Evolutionary conservation across 768 basidiomycete species (phyloP).

Genomic region (Lentinula aciculospora): DNA sequence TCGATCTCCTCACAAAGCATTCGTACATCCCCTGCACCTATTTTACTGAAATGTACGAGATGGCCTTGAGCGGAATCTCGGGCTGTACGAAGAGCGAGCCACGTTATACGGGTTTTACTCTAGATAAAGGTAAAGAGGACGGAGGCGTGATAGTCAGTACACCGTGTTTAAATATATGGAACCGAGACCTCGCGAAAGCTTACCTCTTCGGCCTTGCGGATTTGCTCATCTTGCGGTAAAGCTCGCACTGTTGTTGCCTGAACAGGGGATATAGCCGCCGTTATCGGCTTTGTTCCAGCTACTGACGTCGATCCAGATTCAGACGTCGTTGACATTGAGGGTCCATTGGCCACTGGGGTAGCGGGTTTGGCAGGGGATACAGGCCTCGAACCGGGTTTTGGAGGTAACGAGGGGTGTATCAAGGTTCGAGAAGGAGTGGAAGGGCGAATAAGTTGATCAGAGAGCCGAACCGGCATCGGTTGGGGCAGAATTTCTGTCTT

Average conservation of each 20-base stretch:
- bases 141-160: background rate
- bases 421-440: background rate
- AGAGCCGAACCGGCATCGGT: background rate
- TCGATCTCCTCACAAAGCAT: constrained; percentile 46
- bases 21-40: constrained; percentile 72
- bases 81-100: constrained; percentile 75
- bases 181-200: background rate
- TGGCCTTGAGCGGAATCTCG: constrained; percentile 50
- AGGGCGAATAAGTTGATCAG: background rate
- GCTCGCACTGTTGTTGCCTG: constrained; percentile 22
- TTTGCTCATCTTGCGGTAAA: constrained; percentile 39
- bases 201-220: constrained; percentile 62
- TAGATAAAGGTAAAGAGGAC: constrained; percentile 23
- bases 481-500: constrained; percentile 18
- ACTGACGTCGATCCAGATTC: background rate
- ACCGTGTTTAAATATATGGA: constrained; percentile 7
- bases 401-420: constrained; percentile 70
- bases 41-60: constrained; percentile 75
- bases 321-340: background rate
- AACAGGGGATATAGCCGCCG: constrained; percentile 15
- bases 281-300: background rate
- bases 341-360: constrained; percentile 16
- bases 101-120: constrained; percentile 75
- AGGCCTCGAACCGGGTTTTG: constrained; percentile 52
- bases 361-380: constrained; percentile 19